Conservation (phyloP, 345 rosid species). For the Arabis hirsuta region DNA sequence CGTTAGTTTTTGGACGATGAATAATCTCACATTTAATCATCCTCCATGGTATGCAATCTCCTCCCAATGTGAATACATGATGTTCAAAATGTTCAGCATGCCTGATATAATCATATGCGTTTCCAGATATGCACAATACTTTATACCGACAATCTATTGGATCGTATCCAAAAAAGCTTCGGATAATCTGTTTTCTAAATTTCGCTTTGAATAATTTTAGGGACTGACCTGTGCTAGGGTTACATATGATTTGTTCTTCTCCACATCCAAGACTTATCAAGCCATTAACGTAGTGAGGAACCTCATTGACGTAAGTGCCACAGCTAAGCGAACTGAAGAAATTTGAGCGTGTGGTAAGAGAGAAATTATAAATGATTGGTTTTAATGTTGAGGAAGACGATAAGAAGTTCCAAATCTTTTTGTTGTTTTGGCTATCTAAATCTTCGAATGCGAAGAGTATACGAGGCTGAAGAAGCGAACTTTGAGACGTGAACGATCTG, state of each 20-base stretch:
- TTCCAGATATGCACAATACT: slow-evolving; percentile 4
- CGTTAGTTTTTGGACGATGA: slow-evolving; percentile 6
- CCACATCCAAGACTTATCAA: slow-evolving; percentile 6
- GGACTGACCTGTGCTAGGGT: slow-evolving; percentile 16
- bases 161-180: background rate
- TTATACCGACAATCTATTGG: background rate
- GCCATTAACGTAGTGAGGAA: slow-evolving; percentile 7
- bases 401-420: background rate
- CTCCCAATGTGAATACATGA: slow-evolving; percentile 15
- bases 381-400: background rate
- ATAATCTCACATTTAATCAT: slow-evolving; percentile 7
- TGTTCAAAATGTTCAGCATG: background rate
- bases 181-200: background rate
- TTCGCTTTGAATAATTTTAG: background rate
- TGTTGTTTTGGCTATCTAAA: background rate
- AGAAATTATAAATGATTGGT: no score
- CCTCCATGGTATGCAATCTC: background rate
- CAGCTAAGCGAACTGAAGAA: background rate
- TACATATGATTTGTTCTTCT: background rate
- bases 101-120: no score
- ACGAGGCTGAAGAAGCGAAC: background rate
- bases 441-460: background rate
- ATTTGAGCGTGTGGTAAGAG: background rate
- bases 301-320: background rate
- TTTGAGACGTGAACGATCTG: background rate